Evolutionary conservation across 2,329 filamentous ascomycete species (phyloP).

Genomic region (Beauveria sp.): DNA sequence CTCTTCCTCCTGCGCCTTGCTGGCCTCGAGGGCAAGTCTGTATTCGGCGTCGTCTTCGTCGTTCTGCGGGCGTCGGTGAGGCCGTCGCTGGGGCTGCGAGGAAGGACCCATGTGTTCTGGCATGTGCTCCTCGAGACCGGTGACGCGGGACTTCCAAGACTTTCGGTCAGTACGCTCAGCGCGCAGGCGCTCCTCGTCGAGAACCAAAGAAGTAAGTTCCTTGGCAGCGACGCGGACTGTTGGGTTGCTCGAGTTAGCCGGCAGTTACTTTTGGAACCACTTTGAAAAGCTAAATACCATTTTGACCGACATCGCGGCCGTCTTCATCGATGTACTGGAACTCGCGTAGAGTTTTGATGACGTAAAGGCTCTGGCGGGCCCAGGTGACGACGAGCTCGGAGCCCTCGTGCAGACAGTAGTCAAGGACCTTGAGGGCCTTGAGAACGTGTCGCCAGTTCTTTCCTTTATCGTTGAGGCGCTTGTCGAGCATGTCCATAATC

Average conservation of each 20-base stretch:
- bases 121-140: conserved; percentile 77
- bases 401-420: conserved; percentile 96
- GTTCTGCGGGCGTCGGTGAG: conserved; percentile 42
- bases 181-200: conserved; percentile 88
- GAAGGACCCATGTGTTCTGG: conserved; percentile 33
- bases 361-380: conserved; percentile 96
- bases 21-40: conserved; percentile 83
- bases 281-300: conserved; percentile 56
- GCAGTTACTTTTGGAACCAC: not conserved
- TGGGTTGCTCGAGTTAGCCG: conserved; percentile 14
- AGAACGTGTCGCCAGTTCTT: conserved; percentile 99
- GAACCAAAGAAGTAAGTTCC: conserved; percentile 82
- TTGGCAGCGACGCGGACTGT: conserved; percentile 91
- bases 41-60: conserved; percentile 91
- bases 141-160: conserved; percentile 94
- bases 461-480: conserved; percentile 96
- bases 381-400: conserved; percentile 95
- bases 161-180: conserved; percentile 86
- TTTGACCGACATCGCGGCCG: conserved; percentile 88
- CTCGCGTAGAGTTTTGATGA: conserved; percentile 96
- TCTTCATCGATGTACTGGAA: conserved; percentile 97
- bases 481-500: conserved; percentile 99
- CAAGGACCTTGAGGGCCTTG: conserved; percentile 93
- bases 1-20: conserved; percentile 90
- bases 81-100: conserved; percentile 32